These are phyloP conservation scores for Talaromyces sp. DNA, from an alignment of 2,329 filamentous ascomycete genomes.

Conservation along the genomic window DNA sequence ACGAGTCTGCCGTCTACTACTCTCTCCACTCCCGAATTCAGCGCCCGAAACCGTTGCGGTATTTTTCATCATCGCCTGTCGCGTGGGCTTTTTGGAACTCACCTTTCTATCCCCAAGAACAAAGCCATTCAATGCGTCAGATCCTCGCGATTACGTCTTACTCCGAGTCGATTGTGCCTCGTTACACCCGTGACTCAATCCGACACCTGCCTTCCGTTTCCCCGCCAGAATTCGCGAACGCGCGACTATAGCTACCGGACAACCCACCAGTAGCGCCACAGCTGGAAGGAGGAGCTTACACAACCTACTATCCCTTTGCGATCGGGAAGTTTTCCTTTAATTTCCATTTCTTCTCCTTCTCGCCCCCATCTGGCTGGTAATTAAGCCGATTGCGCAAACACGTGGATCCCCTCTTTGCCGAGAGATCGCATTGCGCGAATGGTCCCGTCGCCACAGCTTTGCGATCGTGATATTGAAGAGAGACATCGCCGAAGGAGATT, in stretches of 20 bases:
- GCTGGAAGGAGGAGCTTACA: slow-evolving; percentile 2
- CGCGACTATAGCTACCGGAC: slow-evolving; percentile 21
- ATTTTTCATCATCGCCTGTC: slow-evolving; percentile 23
- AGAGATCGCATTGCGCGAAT: slow-evolving; percentile 17
- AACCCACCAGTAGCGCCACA: neutral
- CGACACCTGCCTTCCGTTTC: slow-evolving; percentile 15
- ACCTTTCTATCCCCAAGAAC: slow-evolving; percentile 1
- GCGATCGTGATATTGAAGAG: slow-evolving; percentile 14
- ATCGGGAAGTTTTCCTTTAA: slow-evolving; percentile 6
- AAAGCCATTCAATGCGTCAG: slow-evolving; percentile 27
- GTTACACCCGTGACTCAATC: slow-evolving; percentile 26
- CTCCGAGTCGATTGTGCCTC: slow-evolving; percentile 25
- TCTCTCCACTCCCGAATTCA: slow-evolving; percentile 29
- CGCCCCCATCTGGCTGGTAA: neutral
- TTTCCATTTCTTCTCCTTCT: slow-evolving; percentile 2
- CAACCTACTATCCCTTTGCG: slow-evolving; percentile 2
- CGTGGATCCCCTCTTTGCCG: slow-evolving; percentile 20
- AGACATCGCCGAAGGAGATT: slow-evolving; percentile 2
- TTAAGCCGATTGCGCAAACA: slow-evolving; percentile 10
- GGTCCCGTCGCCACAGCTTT: slow-evolving; percentile 21
- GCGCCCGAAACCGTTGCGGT: slow-evolving; percentile 25
- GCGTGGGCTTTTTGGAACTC: slow-evolving; percentile 5
- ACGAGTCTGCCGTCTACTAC: slow-evolving; percentile 3
- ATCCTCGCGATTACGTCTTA: slow-evolving; percentile 13
- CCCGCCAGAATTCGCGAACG: slow-evolving; percentile 26